These are phyloP conservation scores for Cadophora luteo-olivacea DNA, from an alignment of 2,329 filamentous ascomycete genomes.

Conservation along the genomic window DNA sequence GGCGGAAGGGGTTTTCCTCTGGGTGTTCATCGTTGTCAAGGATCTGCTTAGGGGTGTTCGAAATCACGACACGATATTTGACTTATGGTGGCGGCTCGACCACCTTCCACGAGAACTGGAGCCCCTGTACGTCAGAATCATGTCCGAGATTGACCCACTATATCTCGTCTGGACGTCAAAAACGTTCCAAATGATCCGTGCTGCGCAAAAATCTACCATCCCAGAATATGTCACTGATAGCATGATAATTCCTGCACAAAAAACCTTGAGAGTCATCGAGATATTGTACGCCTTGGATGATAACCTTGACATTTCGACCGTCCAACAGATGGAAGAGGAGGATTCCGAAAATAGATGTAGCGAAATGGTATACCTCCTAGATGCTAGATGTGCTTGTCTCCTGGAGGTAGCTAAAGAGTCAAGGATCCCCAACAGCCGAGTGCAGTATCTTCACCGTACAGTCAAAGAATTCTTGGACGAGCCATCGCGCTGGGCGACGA, in stretches of 20 bases:
- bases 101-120: conserved; percentile 20
- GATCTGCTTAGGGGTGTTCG: conserved; percentile 23
- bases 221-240: too few species aligned
- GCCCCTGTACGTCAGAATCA: conserved; percentile 14
- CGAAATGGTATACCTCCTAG: background rate
- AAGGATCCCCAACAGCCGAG: background rate
- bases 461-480: conserved; percentile 19
- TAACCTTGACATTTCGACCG: background rate
- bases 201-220: background rate
- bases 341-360: background rate
- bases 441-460: conserved; percentile 19
- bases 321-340: background rate
- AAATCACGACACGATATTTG: conserved; percentile 23
- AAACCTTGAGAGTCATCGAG: too few species aligned
- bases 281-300: conserved; percentile 9
- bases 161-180: conserved; percentile 19
- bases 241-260: too few species aligned
- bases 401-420: conserved; percentile 1
- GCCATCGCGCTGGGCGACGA: background rate
- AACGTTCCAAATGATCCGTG: conserved; percentile 17
- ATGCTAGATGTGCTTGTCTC: conserved; percentile 18
- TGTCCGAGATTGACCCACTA: conserved; percentile 9
- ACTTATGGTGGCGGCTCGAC: conserved; percentile 22
- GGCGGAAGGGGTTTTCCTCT: conserved; percentile 36
- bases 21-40: conserved; percentile 33